Conservation (phyloP, 1,139 yeast genomes). For the Diutina neorugosa region DNA sequence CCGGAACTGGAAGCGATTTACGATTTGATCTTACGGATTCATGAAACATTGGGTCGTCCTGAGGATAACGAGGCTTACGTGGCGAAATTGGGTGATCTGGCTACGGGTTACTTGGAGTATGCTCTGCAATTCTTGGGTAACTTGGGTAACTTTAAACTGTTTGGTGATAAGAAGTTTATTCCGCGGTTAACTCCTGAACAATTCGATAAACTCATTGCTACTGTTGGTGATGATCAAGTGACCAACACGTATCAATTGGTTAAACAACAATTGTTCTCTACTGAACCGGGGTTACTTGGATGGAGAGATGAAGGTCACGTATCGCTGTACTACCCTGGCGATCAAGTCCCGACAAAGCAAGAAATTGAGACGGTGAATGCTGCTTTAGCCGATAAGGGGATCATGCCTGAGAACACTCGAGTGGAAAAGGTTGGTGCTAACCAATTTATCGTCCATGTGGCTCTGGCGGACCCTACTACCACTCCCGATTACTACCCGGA, state of each 20-base stretch:
- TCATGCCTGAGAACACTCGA: constrained; percentile 79
- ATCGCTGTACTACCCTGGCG: constrained; percentile 53
- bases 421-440: constrained; percentile 37
- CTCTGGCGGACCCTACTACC: constrained; percentile 40
- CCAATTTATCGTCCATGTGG: constrained; percentile 45
- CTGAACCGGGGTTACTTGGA: constrained; percentile 49
- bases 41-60: constrained; percentile 38
- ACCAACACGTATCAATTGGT: constrained; percentile 25
- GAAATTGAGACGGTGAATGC: constrained; percentile 60
- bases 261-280: constrained; percentile 37
- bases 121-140: constrained; percentile 71
- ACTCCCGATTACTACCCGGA: constrained; percentile 30
- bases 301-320: constrained; percentile 70
- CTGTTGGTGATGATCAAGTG: constrained; percentile 23
- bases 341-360: constrained; percentile 29
- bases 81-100: constrained; percentile 14
- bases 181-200: constrained; percentile 42
- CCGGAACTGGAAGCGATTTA: constrained; percentile 68
- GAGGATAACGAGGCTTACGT: constrained; percentile 29
- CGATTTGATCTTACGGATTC: constrained; percentile 52
- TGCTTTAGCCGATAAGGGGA: constrained; percentile 45
- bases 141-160: constrained; percentile 79
- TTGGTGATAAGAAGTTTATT: constrained; percentile 78
- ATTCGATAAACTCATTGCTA: constrained; percentile 32
- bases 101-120: constrained; percentile 57